Evolutionary conservation across 495 filamentous ascomycete species (phyloP).

Genomic region (Elasticomyces elasticus): DNA sequence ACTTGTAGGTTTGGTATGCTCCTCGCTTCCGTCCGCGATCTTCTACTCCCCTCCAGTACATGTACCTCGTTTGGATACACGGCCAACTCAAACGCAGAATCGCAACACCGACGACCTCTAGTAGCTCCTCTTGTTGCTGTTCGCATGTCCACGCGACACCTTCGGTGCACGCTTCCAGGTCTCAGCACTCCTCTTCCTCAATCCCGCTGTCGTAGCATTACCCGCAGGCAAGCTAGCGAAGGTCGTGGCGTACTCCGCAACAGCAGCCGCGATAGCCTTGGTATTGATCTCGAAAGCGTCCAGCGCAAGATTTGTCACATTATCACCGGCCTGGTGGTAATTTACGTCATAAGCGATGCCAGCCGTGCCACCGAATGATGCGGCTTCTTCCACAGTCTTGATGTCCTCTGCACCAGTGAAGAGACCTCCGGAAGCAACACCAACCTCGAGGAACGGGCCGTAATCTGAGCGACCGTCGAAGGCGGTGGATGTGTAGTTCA

Average conservation of each 20-base stretch:
- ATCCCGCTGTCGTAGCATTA: background rate
- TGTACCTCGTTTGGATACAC: too few relatives aligned
- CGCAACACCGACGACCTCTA: too few relatives aligned
- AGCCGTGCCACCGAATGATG: conserved; percentile 49
- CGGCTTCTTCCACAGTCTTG: conserved; percentile 52
- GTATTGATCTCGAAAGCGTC: conserved; percentile 52
- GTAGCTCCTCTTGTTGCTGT: too few relatives aligned
- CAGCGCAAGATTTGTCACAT: conserved; percentile 47
- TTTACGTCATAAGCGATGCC: conserved; percentile 51
- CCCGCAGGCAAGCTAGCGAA: conserved; percentile 38
- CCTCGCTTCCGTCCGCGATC: too few relatives aligned
- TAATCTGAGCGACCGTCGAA: conserved; percentile 64
- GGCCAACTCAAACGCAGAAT: too few relatives aligned
- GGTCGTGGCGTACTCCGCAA: conserved; percentile 51
- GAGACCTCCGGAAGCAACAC: conserved; percentile 55
- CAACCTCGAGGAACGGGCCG: conserved; percentile 52
- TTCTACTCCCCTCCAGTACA: too few relatives aligned
- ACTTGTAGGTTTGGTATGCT: too few relatives aligned
- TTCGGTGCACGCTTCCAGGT: too few relatives aligned
- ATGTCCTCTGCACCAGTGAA: conserved; percentile 59
- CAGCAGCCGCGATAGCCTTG: conserved; percentile 51
- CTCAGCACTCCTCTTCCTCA: too few relatives aligned
- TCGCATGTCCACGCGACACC: too few relatives aligned
- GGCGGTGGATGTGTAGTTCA: conserved; percentile 40
- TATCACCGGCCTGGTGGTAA: conserved; percentile 53